phyloP scores from a whole-genome alignment of 2,329 filamentous ascomycete genomes.

The Acarospora socialis region DNA sequence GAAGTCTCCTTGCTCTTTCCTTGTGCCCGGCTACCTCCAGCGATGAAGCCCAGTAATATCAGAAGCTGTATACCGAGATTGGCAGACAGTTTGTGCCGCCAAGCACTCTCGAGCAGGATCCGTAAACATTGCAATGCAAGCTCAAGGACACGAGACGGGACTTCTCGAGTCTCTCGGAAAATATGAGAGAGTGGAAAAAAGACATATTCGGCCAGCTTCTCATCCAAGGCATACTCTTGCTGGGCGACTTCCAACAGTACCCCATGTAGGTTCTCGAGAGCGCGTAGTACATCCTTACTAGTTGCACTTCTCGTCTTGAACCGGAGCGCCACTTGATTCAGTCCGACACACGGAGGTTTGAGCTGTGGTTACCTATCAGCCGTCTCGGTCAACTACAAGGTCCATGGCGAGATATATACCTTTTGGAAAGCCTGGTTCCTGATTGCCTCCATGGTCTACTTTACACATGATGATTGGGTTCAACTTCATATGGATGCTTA shows the following conservation, averaged over 20 bases:
- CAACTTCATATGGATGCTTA: no score
- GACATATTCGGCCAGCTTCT: constrained; percentile 79
- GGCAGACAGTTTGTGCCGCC: constrained; percentile 56
- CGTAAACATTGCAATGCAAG: constrained; percentile 60
- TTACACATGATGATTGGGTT: no score
- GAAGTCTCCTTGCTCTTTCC: constrained; percentile 25
- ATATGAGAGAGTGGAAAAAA: constrained; percentile 89
- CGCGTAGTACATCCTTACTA: constrained; percentile 32
- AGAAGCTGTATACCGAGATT: constrained; percentile 72
- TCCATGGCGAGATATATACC: constrained; percentile 17
- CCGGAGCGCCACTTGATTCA: constrained; percentile 39
- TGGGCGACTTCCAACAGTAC: constrained; percentile 23
- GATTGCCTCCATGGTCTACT: constrained; percentile 25
- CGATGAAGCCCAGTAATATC: constrained; percentile 67
- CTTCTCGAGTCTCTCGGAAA: constrained; percentile 58
- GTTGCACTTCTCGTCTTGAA: constrained; percentile 33
- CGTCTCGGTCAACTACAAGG: not conserved
- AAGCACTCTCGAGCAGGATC: constrained; percentile 62
- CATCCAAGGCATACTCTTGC: constrained; percentile 43
- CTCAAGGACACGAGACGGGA: constrained; percentile 61
- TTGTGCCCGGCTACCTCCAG: constrained; percentile 50
- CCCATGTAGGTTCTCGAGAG: constrained; percentile 31
- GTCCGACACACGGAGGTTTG: constrained; percentile 43
- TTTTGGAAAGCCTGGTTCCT: constrained; percentile 29
- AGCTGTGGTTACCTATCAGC: no score